A percentile compares a stretch with the other conserved stretches of the same genome.
phyloP scores from a whole-genome alignment of 257 asterid genomes.

The Osmanthus fragrans region DNA sequence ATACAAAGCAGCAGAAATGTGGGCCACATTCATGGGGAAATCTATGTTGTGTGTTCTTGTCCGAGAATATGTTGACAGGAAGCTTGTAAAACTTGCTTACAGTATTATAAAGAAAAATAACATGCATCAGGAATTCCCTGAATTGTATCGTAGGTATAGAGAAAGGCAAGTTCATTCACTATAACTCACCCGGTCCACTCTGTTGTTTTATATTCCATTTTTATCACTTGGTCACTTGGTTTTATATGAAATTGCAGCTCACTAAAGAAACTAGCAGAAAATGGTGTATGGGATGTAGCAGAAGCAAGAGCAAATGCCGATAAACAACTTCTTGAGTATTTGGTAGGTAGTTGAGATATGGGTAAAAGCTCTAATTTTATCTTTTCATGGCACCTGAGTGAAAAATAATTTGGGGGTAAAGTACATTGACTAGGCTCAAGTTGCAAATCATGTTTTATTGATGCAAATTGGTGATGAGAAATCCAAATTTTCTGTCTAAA shows the following conservation, averaged over 20 bases:
- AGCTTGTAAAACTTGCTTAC: slow-evolving; percentile 48
- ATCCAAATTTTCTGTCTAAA: neutral
- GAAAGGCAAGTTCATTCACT: slow-evolving; percentile 59
- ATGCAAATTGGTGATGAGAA: neutral
- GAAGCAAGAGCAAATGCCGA: slow-evolving; percentile 75
- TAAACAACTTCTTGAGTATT: slow-evolving; percentile 67
- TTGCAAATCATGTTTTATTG: neutral
- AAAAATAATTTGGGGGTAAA: neutral
- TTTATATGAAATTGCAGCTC: slow-evolving; percentile 52
- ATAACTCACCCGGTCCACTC: slow-evolving; percentile 21
- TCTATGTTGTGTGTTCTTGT: slow-evolving; percentile 61
- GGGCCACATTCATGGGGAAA: slow-evolving; percentile 89
- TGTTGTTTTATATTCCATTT: slow-evolving; percentile 13
- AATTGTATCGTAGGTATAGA: slow-evolving; percentile 68
- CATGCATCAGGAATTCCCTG: slow-evolving; percentile 77
- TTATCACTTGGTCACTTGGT: slow-evolving; percentile 7
- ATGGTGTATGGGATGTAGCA: slow-evolving; percentile 93
- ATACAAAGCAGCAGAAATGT: slow-evolving; percentile 82
- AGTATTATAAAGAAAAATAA: slow-evolving; percentile 65
- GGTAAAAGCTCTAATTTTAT: neutral
- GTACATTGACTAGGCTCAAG: neutral
- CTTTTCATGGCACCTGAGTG: neutral
- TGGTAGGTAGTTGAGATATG: slow-evolving; percentile 52
- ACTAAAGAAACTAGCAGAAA: slow-evolving; percentile 88
- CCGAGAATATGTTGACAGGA: slow-evolving; percentile 56